Conservation (phyloP, 768 basidiomycete genomes). For the Hemileccinum rubropunctum region DNA sequence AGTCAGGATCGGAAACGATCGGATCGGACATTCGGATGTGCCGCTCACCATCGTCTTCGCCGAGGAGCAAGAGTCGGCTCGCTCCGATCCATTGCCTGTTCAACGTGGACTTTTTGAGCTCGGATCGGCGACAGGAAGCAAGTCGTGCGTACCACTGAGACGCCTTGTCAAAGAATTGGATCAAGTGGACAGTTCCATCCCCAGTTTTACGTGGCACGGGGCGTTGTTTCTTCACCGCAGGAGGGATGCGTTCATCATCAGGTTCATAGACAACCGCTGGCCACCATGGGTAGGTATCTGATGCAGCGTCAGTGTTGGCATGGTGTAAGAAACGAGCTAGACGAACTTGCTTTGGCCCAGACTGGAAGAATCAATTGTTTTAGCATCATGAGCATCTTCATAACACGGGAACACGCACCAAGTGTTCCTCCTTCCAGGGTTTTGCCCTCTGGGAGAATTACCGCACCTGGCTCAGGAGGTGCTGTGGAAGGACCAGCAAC, state of each 20-base stretch:
- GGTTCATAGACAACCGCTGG: conserved; percentile 75
- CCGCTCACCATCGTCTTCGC: conserved; percentile 65
- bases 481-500: conserved; percentile 5
- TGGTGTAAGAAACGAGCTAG: not conserved
- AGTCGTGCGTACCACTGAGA: conserved; percentile 53
- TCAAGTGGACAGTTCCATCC: conserved; percentile 51
- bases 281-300: conserved; percentile 87
- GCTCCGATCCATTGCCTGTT: conserved; percentile 61
- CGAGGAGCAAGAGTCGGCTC: conserved; percentile 60
- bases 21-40: not conserved
- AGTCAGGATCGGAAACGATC: not conserved
- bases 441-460: conserved; percentile 36
- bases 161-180: conserved; percentile 77
- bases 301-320: conserved; percentile 6
- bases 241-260: conserved; percentile 57
- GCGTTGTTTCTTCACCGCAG: conserved; percentile 28
- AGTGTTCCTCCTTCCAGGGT: conserved; percentile 56
- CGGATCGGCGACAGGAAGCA: not conserved
- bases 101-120: not conserved
- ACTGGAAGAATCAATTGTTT: conserved; percentile 41
- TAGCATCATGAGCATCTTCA: not conserved
- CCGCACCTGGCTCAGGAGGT: conserved; percentile 29
- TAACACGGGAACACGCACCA: conserved; percentile 41
- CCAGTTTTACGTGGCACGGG: conserved; percentile 33
- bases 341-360: conserved; percentile 78